Evolutionary conservation across 768 basidiomycete genomes (phyloP).

Genomic region (Lentinula guzmanii): DNA sequence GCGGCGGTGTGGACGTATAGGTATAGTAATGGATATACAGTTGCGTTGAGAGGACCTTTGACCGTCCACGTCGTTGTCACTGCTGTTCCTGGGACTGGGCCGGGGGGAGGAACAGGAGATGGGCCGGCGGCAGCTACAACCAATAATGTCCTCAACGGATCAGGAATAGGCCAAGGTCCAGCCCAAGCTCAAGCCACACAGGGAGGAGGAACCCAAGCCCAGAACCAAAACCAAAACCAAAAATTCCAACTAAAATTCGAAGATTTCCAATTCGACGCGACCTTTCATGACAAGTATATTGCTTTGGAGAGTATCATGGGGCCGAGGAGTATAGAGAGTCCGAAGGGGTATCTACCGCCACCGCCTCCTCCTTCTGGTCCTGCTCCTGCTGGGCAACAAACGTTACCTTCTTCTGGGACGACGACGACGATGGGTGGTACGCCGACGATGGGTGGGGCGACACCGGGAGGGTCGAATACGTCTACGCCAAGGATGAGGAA

Average conservation of each 20-base stretch:
- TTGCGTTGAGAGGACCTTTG: constrained; percentile 71
- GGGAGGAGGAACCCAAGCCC: background rate
- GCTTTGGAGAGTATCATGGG: constrained; percentile 59
- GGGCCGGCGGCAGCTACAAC: background rate
- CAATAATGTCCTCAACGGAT: background rate
- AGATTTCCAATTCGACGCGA: constrained; percentile 68
- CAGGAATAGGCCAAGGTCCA: background rate
- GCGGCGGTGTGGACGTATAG: constrained; percentile 77
- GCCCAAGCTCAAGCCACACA: background rate
- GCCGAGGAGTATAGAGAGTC: constrained; percentile 34
- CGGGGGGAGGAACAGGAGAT: too few relatives aligned
- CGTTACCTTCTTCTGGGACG: constrained; percentile 7
- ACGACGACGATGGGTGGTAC: constrained; percentile 13
- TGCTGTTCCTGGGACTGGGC: constrained; percentile 20
- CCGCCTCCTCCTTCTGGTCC: constrained; percentile 19
- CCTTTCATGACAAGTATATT: constrained; percentile 68
- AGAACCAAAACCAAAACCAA: background rate
- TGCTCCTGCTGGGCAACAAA: background rate
- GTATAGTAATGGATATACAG: constrained; percentile 74
- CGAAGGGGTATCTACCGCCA: constrained; percentile 27
- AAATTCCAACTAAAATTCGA: constrained; percentile 55
- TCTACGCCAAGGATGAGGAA: constrained; percentile 23
- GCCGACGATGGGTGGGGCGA: constrained; percentile 8
- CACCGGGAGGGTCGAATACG: background rate
- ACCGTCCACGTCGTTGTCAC: constrained; percentile 54